Evolutionary conservation across 78 protist genomes (phyloP), one percentile per base, ranked within the genome.

Genomic region (Paratrimastix pyriformis): DNA sequence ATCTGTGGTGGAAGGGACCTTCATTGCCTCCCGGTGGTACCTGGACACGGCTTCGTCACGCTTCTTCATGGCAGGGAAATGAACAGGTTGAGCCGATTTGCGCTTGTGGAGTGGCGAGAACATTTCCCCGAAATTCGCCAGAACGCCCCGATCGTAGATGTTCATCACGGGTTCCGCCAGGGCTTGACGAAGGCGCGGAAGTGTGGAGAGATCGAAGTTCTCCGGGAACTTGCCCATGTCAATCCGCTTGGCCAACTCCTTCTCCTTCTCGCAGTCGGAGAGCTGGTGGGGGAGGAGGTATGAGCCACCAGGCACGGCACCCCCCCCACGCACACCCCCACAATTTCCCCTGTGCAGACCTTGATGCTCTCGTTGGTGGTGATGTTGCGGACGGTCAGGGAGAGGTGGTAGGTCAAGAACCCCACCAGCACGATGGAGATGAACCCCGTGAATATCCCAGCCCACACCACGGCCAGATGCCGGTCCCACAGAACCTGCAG

Each of bases 281-380:
- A 74, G 80, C 55, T 65, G 80, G 6, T 80, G 74, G 7, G 6
- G 75, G 66, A 74, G 13, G 69, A 77, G 75, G 7, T 15, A 15
- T 21, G 11, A 18, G 60, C n/a, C 15, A 35, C 29, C 11, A 11
- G 15, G 15, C 11, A 29, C 7, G 1, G 3, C n/a, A n/a, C n/a
- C n/a, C n/a, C n/a, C n/a, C n/a, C n/a, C n/a, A n/a, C n/a, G n/a
- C n/a, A n/a, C n/a, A n/a, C n/a, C n/a, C n/a, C 18, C 18, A 3
- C 24, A 70, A 44, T 18, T 45, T 43, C 24, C 1, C 13, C 75
- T 60, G 48, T n/a, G n/a, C n/a, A n/a, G n/a, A n/a, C n/a, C 60
- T 70, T 70, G 44, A 35, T 46, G n/a, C 62, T 48, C 60, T 70
- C 75, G 60, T 70, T 70, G 29, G 75, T 70, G 35, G 75, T 70